Evolutionary conservation across 139 green algal species (phyloP).

Genomic region (Coelastrella sp.): DNA sequence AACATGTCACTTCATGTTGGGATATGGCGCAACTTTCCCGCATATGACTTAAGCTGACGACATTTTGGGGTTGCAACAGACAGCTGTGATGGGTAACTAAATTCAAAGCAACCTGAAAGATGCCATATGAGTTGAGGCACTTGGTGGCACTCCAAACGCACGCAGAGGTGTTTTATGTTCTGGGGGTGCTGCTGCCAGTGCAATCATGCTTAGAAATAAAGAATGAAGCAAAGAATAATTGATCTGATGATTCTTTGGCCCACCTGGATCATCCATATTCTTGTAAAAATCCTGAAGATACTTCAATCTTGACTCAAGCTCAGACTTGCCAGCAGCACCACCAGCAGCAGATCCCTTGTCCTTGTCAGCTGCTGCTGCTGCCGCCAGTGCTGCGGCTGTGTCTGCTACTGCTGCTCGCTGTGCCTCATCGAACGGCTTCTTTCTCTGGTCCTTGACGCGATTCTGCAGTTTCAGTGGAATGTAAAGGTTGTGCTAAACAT

Average conservation of each 20-base stretch:
- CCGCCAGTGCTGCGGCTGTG: constrained; percentile 19
- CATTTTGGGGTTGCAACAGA: too few relatives aligned
- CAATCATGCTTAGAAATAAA: too few relatives aligned
- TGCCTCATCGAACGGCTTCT: constrained; percentile 73
- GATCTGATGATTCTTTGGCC: background rate
- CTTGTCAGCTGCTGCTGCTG: background rate
- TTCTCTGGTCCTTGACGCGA: constrained; percentile 65
- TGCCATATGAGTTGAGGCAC: too few relatives aligned
- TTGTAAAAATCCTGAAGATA: constrained; percentile 57
- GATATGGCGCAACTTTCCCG: too few relatives aligned
- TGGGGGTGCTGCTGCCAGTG: too few relatives aligned
- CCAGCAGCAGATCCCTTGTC: background rate
- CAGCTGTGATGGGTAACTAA: too few relatives aligned
- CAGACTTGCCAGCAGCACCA: constrained; percentile 48
- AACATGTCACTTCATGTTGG: too few relatives aligned
- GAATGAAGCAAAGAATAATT: background rate
- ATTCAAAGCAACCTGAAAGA: too few relatives aligned
- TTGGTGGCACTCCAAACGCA: too few relatives aligned
- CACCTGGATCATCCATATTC: constrained; percentile 55
- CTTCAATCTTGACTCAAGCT: constrained; percentile 78
- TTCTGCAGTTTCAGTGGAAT: constrained; percentile 2
- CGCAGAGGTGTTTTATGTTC: too few relatives aligned
- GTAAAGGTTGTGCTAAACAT: too few relatives aligned
- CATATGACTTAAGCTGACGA: too few relatives aligned
- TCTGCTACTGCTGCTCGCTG: constrained; percentile 60